A percentile compares a stretch with the other conserved stretches of the same genome.
Evolutionary conservation across 1,284 basidiomycete species (phyloP).

Genomic region (Heterobasidion irregulare): DNA sequence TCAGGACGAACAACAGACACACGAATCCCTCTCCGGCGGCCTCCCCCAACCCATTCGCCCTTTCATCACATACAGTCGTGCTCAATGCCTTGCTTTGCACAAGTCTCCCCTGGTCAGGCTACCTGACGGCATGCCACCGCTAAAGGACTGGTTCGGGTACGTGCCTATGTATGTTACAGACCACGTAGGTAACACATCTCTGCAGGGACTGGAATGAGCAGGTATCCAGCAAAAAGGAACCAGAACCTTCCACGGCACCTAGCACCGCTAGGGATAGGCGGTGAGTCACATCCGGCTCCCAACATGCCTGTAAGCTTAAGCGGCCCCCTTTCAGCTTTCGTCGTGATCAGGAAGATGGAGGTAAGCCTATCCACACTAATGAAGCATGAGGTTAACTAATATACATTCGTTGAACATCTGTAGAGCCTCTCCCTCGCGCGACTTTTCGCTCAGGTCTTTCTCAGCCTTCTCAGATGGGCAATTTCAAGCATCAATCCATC

Average conservation of each 20-base stretch:
- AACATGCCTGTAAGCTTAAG: conserved; percentile 12
- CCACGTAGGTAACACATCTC: conserved; percentile 16
- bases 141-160: conserved; percentile 87
- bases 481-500: conserved; percentile 78
- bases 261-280: conserved; percentile 55
- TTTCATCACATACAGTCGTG: conserved; percentile 56
- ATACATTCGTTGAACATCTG: conserved; percentile 9
- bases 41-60: conserved; percentile 24
- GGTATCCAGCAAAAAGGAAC: conserved; percentile 57
- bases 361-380: conserved; percentile 24
- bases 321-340: conserved; percentile 45
- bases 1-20: conserved; percentile 20
- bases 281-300: conserved; percentile 23
- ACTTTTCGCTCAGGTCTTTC: conserved; percentile 64
- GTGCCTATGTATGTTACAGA: conserved; percentile 16
- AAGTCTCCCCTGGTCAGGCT: conserved; percentile 71
- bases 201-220: conserved; percentile 49
- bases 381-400: conserved; percentile 2
- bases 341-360: conserved; percentile 65
- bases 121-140: conserved; percentile 68
- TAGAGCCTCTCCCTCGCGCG: conserved; percentile 50
- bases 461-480: conserved; percentile 83
- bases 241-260: conserved; percentile 39
- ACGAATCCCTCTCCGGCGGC: conserved; percentile 20
- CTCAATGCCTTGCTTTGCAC: conserved; percentile 58